A percentile compares a stretch with the other conserved stretches of the same genome.
These are phyloP conservation scores for Barnettozyma botsteinii DNA, from an alignment of 805 yeast species.

Conservation along the genomic window DNA sequence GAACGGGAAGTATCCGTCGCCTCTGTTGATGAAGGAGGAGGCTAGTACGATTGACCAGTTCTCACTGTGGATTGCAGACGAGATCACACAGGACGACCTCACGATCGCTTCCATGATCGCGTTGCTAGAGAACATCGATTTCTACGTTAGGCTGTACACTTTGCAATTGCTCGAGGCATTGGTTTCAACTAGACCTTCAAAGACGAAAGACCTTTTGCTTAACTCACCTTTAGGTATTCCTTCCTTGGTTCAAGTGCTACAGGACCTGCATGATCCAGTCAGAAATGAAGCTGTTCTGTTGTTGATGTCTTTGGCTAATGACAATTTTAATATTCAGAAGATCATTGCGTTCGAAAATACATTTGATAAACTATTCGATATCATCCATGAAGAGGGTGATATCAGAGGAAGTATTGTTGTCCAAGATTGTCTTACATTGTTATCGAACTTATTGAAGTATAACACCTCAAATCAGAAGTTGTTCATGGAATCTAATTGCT, in stretches of 20 bases:
- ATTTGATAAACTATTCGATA: constrained; percentile 73
- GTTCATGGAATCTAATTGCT: constrained; percentile 80
- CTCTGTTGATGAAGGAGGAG: constrained; percentile 49
- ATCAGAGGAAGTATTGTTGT: constrained; percentile 84
- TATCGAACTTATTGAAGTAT: constrained; percentile 67
- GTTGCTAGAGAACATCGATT: constrained; percentile 50
- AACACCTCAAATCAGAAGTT: constrained; percentile 87
- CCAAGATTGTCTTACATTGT: constrained; percentile 77
- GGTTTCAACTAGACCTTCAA: constrained; percentile 64
- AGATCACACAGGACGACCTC: constrained; percentile 56
- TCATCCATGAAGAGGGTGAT: constrained; percentile 84
- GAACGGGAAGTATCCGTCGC: constrained; percentile 77
- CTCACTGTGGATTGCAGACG: constrained; percentile 94
- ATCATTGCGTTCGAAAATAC: constrained; percentile 92
- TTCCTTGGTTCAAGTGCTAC: constrained; percentile 55
- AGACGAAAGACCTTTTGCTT: constrained; percentile 69
- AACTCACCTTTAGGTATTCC: constrained; percentile 77
- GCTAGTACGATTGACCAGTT: constrained; percentile 62
- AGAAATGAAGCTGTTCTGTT: constrained; percentile 83
- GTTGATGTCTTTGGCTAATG: constrained; percentile 75
- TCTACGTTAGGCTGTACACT: constrained; percentile 74
- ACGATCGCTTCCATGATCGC: constrained; percentile 33
- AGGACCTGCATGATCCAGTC: constrained; percentile 72
- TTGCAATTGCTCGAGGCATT: constrained; percentile 82
- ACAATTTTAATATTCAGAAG: constrained; percentile 82